Percentiles rank a stretch among this genome's conserved stretches.
These are phyloP conservation scores for Viola odorata DNA, from an alignment of 345 rosid species.

Conservation along the genomic window DNA sequence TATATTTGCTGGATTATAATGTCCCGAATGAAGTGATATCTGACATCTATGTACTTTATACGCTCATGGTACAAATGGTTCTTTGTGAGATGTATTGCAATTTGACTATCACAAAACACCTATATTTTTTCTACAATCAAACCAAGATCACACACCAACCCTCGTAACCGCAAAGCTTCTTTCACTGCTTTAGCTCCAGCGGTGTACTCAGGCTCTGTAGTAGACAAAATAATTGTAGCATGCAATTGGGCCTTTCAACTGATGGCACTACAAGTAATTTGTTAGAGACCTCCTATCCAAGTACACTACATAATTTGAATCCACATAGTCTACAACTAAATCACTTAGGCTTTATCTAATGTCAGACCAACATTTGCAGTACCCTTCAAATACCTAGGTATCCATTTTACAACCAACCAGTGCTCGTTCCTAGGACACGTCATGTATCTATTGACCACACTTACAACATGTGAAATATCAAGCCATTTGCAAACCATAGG, in stretches of 20 bases:
- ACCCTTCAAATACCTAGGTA: background rate
- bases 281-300: no score
- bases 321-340: background rate
- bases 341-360: background rate
- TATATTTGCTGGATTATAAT: no score
- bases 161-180: background rate
- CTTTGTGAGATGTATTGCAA: background rate
- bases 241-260: background rate
- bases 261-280: no score
- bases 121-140: background rate
- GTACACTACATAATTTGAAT: no score
- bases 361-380: background rate
- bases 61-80: background rate
- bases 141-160: background rate
- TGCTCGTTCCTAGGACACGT: background rate
- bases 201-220: background rate
- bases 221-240: background rate
- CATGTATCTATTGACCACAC: background rate
- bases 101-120: background rate
- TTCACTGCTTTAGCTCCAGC: background rate
- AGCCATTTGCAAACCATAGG: background rate
- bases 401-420: no score
- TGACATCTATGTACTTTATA: background rate
- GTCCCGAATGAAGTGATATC: background rate
- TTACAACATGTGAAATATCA: background rate